These are phyloP conservation scores for Coemansia sp. DNA, from an alignment of 192 early-diverging fungal genomes.

Conservation along the genomic window DNA sequence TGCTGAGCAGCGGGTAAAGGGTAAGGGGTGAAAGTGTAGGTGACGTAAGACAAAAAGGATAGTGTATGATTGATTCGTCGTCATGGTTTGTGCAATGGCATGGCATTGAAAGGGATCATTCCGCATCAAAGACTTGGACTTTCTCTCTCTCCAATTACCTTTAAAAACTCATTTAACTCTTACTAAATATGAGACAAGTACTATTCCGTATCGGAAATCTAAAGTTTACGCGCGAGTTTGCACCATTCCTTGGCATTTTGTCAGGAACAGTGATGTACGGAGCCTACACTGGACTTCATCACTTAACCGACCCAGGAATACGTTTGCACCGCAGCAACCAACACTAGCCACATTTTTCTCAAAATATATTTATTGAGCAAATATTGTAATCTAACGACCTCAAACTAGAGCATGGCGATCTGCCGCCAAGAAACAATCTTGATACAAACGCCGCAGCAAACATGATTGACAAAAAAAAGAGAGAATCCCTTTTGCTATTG, in stretches of 20 bases:
- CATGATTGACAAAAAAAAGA: background rate
- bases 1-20: background rate
- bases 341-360: background rate
- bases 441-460: background rate
- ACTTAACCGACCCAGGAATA: slow-evolving; percentile 18
- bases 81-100: background rate
- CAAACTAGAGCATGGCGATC: no score
- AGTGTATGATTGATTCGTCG: background rate
- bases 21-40: background rate
- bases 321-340: slow-evolving; percentile 34
- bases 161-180: background rate
- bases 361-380: background rate
- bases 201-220: slow-evolving; percentile 34
- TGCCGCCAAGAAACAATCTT: background rate
- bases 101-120: background rate
- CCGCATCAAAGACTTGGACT: background rate
- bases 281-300: slow-evolving; percentile 25
- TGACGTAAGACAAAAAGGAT: background rate
- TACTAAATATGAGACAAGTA: slow-evolving; percentile 9
- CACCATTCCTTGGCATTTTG: slow-evolving; percentile 14
- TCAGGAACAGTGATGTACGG: slow-evolving; percentile 19
- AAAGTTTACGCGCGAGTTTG: slow-evolving; percentile 20
- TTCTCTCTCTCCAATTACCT: background rate
- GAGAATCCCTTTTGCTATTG: no score
- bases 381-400: no score